Percentiles rank a stretch among this genome's conserved stretches.
phyloP scores from a whole-genome alignment of 163 green algal species.

The Scenedesmus sp. region DNA sequence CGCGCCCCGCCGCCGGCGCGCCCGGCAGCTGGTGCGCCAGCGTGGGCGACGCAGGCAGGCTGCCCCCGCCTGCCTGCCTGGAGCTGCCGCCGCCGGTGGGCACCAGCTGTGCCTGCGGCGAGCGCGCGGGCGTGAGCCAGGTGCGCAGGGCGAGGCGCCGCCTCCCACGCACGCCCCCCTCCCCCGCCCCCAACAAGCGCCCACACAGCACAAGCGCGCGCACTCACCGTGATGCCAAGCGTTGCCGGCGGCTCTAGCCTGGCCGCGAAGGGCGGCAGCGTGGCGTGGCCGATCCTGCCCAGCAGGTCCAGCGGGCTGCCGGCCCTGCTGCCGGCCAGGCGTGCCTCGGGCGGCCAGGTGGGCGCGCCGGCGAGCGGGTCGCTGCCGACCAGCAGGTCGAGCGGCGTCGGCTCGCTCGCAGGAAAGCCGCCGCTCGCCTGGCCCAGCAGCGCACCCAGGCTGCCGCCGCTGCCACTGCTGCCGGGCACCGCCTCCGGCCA shows the following conservation, averaged over 20 bases:
- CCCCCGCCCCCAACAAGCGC: no score
- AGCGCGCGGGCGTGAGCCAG: not conserved
- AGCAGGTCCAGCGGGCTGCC: conserved; percentile 9
- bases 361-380: not conserved
- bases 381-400: not conserved
- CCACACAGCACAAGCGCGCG: not conserved
- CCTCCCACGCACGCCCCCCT: no score
- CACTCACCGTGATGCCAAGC: not conserved
- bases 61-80: not conserved
- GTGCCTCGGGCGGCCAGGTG: not conserved
- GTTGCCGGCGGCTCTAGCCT: not conserved
- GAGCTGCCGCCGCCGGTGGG: not conserved
- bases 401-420: not conserved
- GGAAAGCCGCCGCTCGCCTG: not conserved
- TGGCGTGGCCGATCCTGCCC: not conserved
- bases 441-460: conserved; percentile 7
- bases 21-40: conserved; percentile 25
- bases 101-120: not conserved
- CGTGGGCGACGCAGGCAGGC: conserved; percentile 28
- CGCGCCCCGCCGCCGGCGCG: not conserved
- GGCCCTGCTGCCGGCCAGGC: not conserved
- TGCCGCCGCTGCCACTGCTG: conserved; percentile 20
- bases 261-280: not conserved
- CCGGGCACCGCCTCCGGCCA: not conserved
- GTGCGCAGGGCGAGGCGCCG: not conserved